Evolutionary conservation across 2,329 filamentous ascomycete genomes (phyloP), one percentile per base, ranked within the genome.

Genomic region (Achaetomium macrosporum): DNA sequence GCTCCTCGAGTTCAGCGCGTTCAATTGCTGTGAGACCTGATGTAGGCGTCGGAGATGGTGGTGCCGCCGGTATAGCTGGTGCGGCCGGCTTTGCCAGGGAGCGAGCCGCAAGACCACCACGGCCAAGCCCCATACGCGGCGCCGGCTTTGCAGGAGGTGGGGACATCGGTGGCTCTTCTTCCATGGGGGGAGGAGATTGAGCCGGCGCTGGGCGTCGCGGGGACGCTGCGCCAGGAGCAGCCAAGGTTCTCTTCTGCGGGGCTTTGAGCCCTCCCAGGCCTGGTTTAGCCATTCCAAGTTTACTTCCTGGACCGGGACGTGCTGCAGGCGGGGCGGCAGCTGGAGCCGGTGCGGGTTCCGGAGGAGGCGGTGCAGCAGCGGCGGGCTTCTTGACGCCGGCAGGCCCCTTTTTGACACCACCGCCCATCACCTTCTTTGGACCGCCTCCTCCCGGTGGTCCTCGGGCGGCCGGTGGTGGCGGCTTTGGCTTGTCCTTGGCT

Each of bases 401-500:
- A 2, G 73, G 65, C 0, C 68, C 66, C 61, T 77, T 81, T 65
- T 76, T 78, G 16, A 71, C 56, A 12, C 72, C 74, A 5, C 73
- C 75, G 9, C 45, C 50, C n/a, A 42, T 11, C 3, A 25, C 43
- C 44, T 56, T 56, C 35, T 48, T 53, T 9, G 11, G 76, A 66
- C 49, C 53, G 11, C 29, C 47, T 8, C 13, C 35, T n/a, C 12
- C 35, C 7, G 76, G 71, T 1, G 76, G 75, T 8, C 73, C 76
- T 51, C 73, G 74, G 6, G 76, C 77, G 36, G 81, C 78, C 2
- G 82, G 76, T 35, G 89, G 79, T 9, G 83, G 81, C 20, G 89
- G 81, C 73, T 96, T 96, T 0, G 92, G 92, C 71, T 95, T 95
- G 66, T 90, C 90, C 67, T 93, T 95, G 29, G 89, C 87, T 66